Percentiles rank a stretch among this genome's conserved stretches.
Evolutionary conservation across 2,329 filamentous ascomycete genomes (phyloP).

Genomic region (Phyllosticta capitalensis): DNA sequence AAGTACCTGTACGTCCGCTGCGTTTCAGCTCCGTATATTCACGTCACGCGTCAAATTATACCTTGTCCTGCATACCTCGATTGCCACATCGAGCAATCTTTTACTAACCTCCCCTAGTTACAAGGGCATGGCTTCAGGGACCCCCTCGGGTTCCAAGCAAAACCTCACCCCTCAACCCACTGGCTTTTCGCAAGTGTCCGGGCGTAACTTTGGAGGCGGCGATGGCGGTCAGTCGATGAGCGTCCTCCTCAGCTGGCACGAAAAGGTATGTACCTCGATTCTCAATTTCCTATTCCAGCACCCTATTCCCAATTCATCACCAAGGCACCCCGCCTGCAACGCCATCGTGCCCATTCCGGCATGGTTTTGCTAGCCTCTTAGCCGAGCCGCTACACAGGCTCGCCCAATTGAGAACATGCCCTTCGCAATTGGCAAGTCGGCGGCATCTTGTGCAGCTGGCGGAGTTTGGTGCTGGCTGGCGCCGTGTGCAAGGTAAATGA

Average conservation of each 20-base stretch:
- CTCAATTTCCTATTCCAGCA: not conserved
- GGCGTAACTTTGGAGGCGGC: slow-evolving; percentile 46
- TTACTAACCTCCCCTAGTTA: slow-evolving; percentile 47
- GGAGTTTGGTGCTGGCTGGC: not conserved
- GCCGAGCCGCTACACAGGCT: not conserved
- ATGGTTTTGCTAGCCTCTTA: not conserved
- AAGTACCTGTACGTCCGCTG: slow-evolving; percentile 73
- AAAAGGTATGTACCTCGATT: slow-evolving; percentile 51
- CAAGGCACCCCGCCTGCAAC: slow-evolving; percentile 7
- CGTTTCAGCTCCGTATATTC: slow-evolving; percentile 8
- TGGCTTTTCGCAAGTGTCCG: slow-evolving; percentile 74
- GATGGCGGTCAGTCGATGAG: slow-evolving; percentile 87
- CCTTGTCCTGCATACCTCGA: slow-evolving; percentile 11
- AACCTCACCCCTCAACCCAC: slow-evolving; percentile 64
- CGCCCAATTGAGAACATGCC: not conserved
- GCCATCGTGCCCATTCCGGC: slow-evolving; percentile 3
- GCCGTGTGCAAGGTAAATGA: not conserved
- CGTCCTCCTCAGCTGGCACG: slow-evolving; percentile 94
- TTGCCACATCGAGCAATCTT: not conserved
- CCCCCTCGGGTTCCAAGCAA: slow-evolving; percentile 19
- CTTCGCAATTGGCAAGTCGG: not conserved
- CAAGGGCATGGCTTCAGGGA: slow-evolving; percentile 65
- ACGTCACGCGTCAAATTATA: not conserved
- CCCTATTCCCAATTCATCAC: not conserved
- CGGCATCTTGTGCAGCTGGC: slow-evolving; percentile 2